Conservation (phyloP, 1,284 basidiomycete genomes). For the Cutaneotrichosporon sp. region DNA sequence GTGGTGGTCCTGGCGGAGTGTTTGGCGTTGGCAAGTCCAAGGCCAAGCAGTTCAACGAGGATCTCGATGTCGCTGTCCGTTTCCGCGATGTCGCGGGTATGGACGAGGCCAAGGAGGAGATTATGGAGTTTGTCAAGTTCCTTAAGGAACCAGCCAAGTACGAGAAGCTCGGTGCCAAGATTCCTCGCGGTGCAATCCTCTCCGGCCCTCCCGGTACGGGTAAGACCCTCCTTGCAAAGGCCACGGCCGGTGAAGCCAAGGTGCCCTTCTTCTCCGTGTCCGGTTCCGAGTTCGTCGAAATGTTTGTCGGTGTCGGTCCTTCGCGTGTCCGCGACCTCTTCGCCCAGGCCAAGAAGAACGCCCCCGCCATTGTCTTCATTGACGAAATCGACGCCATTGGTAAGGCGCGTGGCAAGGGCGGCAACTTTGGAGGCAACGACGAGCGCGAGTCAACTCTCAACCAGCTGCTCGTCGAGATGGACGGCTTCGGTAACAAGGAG, state of each 20-base stretch:
- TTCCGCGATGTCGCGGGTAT: constrained; percentile 97
- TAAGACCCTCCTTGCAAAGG: constrained; percentile 96
- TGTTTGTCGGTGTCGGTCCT: constrained; percentile 99
- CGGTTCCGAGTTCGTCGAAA: constrained; percentile 98
- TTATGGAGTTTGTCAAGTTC: constrained; percentile 99
- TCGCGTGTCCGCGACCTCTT: constrained; percentile 97
- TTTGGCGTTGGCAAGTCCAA: constrained; percentile 96
- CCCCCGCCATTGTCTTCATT: constrained; percentile 81
- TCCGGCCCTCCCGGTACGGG: constrained; percentile 98
- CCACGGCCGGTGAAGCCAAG: constrained; percentile 93
- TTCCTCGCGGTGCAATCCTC: constrained; percentile 94
- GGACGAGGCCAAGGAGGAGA: constrained; percentile 99
- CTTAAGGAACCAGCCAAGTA: constrained; percentile 93
- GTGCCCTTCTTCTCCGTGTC: constrained; percentile 98
- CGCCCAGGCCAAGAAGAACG: constrained; percentile 93
- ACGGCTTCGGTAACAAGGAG: constrained; percentile 93
- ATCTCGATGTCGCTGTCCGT: constrained; percentile 86
- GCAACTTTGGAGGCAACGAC: constrained; percentile 89
- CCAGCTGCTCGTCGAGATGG: constrained; percentile 98
- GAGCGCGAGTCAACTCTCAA: constrained; percentile 97
- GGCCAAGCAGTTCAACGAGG: constrained; percentile 96
- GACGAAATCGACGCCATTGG: constrained; percentile 99
- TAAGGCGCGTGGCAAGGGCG: constrained; percentile 85
- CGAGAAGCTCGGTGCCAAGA: constrained; percentile 95
- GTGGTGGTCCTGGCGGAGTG: constrained; percentile 69